These are phyloP conservation scores for Salix purpurea DNA, from an alignment of 345 rosid genomes.

Conservation along the genomic window DNA sequence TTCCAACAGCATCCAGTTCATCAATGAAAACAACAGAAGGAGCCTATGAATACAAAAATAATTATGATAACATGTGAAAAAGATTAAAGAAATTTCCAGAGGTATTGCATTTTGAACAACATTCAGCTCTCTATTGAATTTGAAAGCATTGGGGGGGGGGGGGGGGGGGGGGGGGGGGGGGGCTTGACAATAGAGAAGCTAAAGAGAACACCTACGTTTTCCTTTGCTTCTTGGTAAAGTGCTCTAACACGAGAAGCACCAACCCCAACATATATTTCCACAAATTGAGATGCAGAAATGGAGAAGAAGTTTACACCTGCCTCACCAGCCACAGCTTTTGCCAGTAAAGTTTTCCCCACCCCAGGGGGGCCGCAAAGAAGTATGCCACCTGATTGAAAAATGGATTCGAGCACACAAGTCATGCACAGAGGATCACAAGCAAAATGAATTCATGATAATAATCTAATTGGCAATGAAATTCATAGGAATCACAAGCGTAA, in stretches of 20 bases:
- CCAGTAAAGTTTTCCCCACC: conserved; percentile 86
- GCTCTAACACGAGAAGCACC: conserved; percentile 95
- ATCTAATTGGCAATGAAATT: neutral
- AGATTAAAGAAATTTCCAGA: neutral
- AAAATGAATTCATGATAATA: neutral
- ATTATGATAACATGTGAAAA: conserved; percentile 2
- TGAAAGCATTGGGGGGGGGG: too few relatives aligned
- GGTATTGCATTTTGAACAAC: neutral
- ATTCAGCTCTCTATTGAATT: neutral
- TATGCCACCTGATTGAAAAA: conserved; percentile 68
- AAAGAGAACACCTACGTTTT: conserved; percentile 45
- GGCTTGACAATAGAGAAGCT: neutral
- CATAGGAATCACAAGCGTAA: neutral
- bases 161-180: too few relatives aligned
- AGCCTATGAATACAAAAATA: conserved; percentile 43
- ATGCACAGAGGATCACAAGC: neutral
- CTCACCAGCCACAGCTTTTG: conserved; percentile 98
- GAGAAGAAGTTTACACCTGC: conserved; percentile 97
- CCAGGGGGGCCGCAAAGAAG: conserved; percentile 96
- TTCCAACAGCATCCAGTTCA: conserved; percentile 95
- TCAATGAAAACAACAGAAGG: conserved; percentile 92
- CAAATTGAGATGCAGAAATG: conserved; percentile 95
- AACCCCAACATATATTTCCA: conserved; percentile 92
- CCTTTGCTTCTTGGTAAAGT: conserved; percentile 87
- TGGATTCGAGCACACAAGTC: conserved; percentile 17